Conservation (phyloP, 163 green algal genomes). For the Prototheca wickerhamii region DNA sequence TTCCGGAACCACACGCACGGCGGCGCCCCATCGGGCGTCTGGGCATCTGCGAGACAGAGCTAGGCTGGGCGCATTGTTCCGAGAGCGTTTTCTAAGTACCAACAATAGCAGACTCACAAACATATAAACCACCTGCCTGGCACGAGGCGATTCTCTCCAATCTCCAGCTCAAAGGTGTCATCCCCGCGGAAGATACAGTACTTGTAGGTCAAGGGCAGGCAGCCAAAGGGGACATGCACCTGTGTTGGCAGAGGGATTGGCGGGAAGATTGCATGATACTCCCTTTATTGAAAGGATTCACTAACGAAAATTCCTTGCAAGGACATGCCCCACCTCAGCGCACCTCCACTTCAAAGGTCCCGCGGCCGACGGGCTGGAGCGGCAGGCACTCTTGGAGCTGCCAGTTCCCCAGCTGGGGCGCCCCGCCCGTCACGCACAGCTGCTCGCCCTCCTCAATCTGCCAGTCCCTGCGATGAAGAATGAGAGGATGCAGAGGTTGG, state of each 20-base stretch:
- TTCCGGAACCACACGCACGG: slow-evolving; percentile 37
- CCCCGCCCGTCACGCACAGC: slow-evolving; percentile 58
- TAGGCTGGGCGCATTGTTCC: neutral
- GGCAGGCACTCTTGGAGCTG: slow-evolving; percentile 43
- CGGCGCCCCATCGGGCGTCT: neutral
- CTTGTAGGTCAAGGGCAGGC: slow-evolving; percentile 78
- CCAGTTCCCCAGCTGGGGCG: slow-evolving; percentile 69
- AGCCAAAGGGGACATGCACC: slow-evolving; percentile 21
- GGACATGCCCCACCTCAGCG: neutral
- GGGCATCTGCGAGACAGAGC: neutral
- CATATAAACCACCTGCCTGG: neutral
- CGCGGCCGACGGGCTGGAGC: slow-evolving; percentile 21
- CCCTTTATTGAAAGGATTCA: neutral
- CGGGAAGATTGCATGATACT: neutral
- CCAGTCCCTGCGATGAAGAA: slow-evolving; percentile 31
- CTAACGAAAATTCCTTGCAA: neutral
- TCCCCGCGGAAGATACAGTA: slow-evolving; percentile 44
- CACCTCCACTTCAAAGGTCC: slow-evolving; percentile 65
- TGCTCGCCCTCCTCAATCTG: slow-evolving; percentile 48
- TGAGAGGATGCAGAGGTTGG: neutral
- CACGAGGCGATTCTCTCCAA: slow-evolving; percentile 32
- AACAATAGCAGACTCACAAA: neutral
- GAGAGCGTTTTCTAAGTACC: neutral
- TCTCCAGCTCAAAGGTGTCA: slow-evolving; percentile 24
- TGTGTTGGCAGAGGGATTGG: neutral